phyloP scores from a whole-genome alignment of 805 yeast genomes.

The Kodamaea sagamina region DNA sequence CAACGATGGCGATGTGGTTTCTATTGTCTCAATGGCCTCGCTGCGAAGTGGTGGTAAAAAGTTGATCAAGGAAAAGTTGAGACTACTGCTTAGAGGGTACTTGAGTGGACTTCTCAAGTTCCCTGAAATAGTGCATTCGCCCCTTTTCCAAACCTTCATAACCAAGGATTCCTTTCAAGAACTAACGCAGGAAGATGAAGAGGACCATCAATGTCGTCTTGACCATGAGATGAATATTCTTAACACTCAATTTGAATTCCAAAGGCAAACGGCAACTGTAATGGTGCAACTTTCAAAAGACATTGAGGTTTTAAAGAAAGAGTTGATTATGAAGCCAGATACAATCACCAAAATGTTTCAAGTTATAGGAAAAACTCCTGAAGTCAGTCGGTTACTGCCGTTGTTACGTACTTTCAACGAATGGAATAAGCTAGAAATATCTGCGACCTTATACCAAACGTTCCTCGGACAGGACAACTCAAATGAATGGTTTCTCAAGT shows the following conservation, averaged over 20 bases:
- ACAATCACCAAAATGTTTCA: conserved; percentile 64
- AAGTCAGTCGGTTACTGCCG: conserved; percentile 62
- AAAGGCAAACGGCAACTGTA: conserved; percentile 61
- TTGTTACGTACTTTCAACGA: conserved; percentile 69
- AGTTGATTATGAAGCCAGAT: conserved; percentile 48
- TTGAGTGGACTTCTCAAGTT: conserved; percentile 53
- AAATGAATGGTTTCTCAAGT: conserved; percentile 69
- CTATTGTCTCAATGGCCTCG: conserved; percentile 4
- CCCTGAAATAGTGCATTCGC: conserved; percentile 56
- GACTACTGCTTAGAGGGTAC: conserved; percentile 78
- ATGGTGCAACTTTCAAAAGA: conserved; percentile 55
- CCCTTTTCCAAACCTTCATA: conserved; percentile 56
- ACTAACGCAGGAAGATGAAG: conserved; percentile 44
- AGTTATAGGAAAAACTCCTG: conserved; percentile 60
- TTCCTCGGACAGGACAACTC: conserved; percentile 82
- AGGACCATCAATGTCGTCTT: conserved; percentile 60
- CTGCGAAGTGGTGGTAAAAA: conserved; percentile 7
- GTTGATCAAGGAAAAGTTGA: conserved; percentile 70
- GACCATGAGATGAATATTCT: conserved; percentile 61
- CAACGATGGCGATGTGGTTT: conserved; percentile 8
- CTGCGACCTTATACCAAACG: conserved; percentile 79
- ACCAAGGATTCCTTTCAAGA: conserved; percentile 33
- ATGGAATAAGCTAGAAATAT: conserved; percentile 80
- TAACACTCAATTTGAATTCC: conserved; percentile 69
- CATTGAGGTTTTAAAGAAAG: conserved; percentile 59